A percentile compares a stretch with the other conserved stretches of the same genome.
Conservation (phyloP, 164 flowering plant species). For the Magnolia changhungtana region DNA sequence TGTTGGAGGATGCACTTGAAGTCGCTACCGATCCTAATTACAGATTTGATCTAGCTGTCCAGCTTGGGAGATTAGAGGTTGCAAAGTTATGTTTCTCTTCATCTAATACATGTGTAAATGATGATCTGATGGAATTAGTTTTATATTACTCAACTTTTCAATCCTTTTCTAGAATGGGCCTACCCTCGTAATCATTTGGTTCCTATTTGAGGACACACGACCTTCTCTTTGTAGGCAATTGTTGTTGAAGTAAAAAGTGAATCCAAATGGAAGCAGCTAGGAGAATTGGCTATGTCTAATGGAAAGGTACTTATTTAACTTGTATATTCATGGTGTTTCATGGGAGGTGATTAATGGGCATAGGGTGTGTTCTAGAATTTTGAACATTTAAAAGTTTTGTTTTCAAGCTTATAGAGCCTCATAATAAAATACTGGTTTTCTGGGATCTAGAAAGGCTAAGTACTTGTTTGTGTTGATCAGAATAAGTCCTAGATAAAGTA, state of each 20-base stretch:
- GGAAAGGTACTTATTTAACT: constrained; percentile 58
- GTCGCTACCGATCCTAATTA: constrained; percentile 97
- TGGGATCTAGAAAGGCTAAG: neutral
- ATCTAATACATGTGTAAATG: neutral
- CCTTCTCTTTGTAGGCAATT: constrained; percentile 55
- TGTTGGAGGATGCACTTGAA: constrained; percentile 92
- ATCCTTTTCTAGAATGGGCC: neutral
- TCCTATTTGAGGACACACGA: constrained; percentile 1
- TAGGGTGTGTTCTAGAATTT: too few species aligned
- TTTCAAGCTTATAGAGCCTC: neutral
- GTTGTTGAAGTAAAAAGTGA: constrained; percentile 84
- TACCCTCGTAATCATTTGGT: neutral
- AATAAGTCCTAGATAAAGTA: neutral
- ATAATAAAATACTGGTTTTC: neutral
- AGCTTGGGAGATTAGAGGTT: constrained; percentile 80
- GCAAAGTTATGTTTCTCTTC: constrained; percentile 58
- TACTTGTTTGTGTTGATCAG: neutral
- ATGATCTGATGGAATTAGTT: neutral
- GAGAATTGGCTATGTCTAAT: constrained; percentile 92
- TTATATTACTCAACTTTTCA: neutral
- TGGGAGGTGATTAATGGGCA: neutral
- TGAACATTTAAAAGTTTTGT: neutral
- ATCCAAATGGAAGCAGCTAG: constrained; percentile 97
- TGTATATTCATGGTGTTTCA: neutral
- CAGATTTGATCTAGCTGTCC: constrained; percentile 91